These are phyloP conservation scores for Cercospora sojina DNA, from an alignment of 2,329 filamentous ascomycete genomes.

Conservation along the genomic window DNA sequence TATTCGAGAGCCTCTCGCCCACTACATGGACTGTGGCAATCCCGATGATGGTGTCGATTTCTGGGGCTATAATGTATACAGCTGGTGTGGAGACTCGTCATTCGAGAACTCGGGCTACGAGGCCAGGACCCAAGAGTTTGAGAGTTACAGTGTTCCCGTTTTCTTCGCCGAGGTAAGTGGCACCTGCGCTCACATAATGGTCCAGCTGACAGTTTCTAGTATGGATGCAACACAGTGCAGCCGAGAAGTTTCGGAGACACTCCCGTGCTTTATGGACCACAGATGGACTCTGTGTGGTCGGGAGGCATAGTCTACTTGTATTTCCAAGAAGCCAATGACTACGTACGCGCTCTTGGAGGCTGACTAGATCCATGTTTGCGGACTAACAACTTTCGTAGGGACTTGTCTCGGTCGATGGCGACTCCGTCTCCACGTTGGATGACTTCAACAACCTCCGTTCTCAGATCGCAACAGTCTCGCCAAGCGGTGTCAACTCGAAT, in stretches of 20 bases:
- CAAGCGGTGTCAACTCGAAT: constrained; percentile 62
- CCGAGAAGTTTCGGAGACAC: constrained; percentile 85
- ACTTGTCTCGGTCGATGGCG: constrained; percentile 63
- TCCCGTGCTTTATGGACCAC: constrained; percentile 68
- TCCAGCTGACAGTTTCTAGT: constrained; percentile 44
- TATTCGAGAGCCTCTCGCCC: constrained; percentile 76
- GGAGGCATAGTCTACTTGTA: constrained; percentile 99
- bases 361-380: background rate
- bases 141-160: constrained; percentile 83
- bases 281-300: constrained; percentile 87
- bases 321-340: constrained; percentile 86
- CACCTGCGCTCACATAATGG: background rate
- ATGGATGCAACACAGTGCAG: constrained; percentile 80
- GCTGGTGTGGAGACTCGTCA: constrained; percentile 88
- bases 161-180: constrained; percentile 80
- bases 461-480: constrained; percentile 66
- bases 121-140: constrained; percentile 80
- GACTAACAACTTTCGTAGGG: constrained; percentile 40
- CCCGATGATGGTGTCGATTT: constrained; percentile 75
- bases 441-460: constrained; percentile 73
- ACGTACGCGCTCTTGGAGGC: constrained; percentile 36
- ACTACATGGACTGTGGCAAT: constrained; percentile 92
- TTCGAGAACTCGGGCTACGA: constrained; percentile 77
- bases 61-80: constrained; percentile 99
- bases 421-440: constrained; percentile 62